A percentile compares a stretch with the other conserved stretches of the same genome.
phyloP scores from a whole-genome alignment of 2,329 filamentous ascomycete genomes.

The Trichoderma gracile region DNA sequence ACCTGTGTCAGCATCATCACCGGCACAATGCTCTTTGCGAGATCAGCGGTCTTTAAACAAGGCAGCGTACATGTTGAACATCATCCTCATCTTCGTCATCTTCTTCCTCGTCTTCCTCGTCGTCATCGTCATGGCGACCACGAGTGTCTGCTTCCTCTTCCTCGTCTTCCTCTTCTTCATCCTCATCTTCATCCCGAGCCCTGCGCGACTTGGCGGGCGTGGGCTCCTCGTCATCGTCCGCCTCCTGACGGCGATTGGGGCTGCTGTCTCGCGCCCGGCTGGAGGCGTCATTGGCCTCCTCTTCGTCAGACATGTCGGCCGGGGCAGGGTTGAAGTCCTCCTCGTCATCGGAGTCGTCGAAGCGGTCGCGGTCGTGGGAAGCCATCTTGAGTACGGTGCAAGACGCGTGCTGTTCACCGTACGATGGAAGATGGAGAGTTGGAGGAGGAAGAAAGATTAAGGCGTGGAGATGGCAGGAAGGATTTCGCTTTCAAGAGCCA shows the following conservation, averaged over 20 bases:
- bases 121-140: constrained; percentile 34
- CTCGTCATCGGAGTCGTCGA: constrained; percentile 72
- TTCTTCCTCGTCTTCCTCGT: constrained; percentile 44
- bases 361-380: constrained; percentile 49
- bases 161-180: constrained; percentile 43
- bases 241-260: constrained; percentile 30
- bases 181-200: constrained; percentile 39
- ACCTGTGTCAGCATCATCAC: constrained; percentile 33
- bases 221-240: constrained; percentile 38
- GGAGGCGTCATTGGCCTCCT: constrained; percentile 43
- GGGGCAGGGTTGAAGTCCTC: constrained; percentile 86
- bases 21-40: background rate
- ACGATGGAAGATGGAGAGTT: constrained; percentile 3
- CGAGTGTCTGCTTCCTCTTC: constrained; percentile 36
- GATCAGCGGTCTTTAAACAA: background rate
- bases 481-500: constrained; percentile 9
- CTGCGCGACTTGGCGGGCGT: constrained; percentile 25
- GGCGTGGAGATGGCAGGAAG: constrained; percentile 14
- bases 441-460: constrained; percentile 2
- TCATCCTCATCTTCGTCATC: constrained; percentile 68
- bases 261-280: constrained; percentile 42
- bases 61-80: constrained; percentile 59
- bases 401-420: constrained; percentile 18
- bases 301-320: constrained; percentile 68
- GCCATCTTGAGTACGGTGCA: constrained; percentile 44